Conservation (phyloP, 495 filamentous ascomycete genomes). For the Trichoderma erinaceum region DNA sequence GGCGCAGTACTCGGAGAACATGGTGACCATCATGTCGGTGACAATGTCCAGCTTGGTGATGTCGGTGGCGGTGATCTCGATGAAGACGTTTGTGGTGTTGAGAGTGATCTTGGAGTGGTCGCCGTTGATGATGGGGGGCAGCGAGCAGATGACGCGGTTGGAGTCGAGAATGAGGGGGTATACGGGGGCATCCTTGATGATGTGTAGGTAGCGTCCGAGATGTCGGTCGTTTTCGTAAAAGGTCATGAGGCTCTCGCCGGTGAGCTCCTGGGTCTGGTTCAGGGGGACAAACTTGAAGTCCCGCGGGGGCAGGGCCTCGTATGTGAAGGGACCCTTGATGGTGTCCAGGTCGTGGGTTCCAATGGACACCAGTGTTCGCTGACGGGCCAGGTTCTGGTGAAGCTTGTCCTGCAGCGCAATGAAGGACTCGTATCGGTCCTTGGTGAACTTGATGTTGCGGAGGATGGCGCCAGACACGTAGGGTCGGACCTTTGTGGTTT, state of each 20-base stretch:
- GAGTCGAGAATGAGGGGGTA: constrained; percentile 97
- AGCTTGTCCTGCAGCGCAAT: constrained; percentile 97
- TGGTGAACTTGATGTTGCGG: constrained; percentile 83
- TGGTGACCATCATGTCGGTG: constrained; percentile 86
- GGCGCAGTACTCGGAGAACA: constrained; percentile 90
- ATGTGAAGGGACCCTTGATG: constrained; percentile 90
- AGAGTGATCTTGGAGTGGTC: constrained; percentile 93
- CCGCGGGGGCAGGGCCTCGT: constrained; percentile 86
- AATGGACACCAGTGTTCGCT: constrained; percentile 89
- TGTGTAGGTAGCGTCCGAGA: constrained; percentile 76
- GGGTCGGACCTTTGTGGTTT: constrained; percentile 76
- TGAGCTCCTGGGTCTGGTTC: constrained; percentile 85
- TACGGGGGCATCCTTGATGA: constrained; percentile 86
- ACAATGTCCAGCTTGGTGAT: constrained; percentile 95
- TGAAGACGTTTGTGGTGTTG: constrained; percentile 85
- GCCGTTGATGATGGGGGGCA: constrained; percentile 97
- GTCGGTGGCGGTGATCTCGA: constrained; percentile 96
- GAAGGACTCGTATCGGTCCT: constrained; percentile 91
- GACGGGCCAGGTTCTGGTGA: constrained; percentile 89
- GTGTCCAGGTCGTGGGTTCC: constrained; percentile 96
- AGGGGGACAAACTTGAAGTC: constrained; percentile 86
- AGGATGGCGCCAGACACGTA: constrained; percentile 83
- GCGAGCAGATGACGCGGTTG: constrained; percentile 78
- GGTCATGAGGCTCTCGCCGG: constrained; percentile 81
- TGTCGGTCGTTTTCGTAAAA: constrained; percentile 93